These are phyloP conservation scores for Dioscorea dumetorum DNA, from an alignment of 106 monocot genomes.

Conservation along the genomic window DNA sequence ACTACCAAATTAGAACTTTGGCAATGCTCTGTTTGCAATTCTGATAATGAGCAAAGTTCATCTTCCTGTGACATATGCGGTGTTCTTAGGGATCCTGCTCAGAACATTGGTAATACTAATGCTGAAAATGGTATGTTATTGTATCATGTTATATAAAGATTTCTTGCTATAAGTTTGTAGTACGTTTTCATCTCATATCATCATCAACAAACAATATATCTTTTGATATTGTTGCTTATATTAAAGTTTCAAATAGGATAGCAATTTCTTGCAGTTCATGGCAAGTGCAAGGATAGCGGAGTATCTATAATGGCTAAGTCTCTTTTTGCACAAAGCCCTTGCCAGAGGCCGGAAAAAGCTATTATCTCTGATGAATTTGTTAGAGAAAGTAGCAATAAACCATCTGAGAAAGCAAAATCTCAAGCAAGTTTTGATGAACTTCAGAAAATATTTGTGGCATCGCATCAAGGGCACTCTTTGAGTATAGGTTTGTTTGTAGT, in stretches of 20 bases:
- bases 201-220: too few relatives aligned
- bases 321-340: slow-evolving; percentile 51
- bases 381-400: slow-evolving; percentile 17
- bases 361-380: slow-evolving; percentile 9
- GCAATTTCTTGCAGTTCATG: slow-evolving; percentile 31
- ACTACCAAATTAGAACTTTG: slow-evolving; percentile 32
- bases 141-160: not conserved
- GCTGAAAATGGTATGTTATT: slow-evolving; percentile 29
- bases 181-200: too few relatives aligned
- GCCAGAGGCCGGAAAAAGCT: slow-evolving; percentile 14
- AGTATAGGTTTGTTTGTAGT: slow-evolving; percentile 43
- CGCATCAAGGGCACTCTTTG: slow-evolving; percentile 13
- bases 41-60: slow-evolving; percentile 51
- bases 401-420: slow-evolving; percentile 29
- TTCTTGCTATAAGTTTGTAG: not conserved
- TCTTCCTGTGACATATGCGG: slow-evolving; percentile 84
- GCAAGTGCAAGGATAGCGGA: slow-evolving; percentile 22
- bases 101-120: slow-evolving; percentile 9
- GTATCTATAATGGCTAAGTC: slow-evolving; percentile 70
- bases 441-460: slow-evolving; percentile 29
- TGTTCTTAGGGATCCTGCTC: slow-evolving; percentile 31
- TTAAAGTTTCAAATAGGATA: not conserved
- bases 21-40: slow-evolving; percentile 79
- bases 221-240: too few relatives aligned
- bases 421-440: slow-evolving; percentile 30